Conservation (phyloP, 495 filamentous ascomycete species). For the Trichoderma orchidacearum region DNA sequence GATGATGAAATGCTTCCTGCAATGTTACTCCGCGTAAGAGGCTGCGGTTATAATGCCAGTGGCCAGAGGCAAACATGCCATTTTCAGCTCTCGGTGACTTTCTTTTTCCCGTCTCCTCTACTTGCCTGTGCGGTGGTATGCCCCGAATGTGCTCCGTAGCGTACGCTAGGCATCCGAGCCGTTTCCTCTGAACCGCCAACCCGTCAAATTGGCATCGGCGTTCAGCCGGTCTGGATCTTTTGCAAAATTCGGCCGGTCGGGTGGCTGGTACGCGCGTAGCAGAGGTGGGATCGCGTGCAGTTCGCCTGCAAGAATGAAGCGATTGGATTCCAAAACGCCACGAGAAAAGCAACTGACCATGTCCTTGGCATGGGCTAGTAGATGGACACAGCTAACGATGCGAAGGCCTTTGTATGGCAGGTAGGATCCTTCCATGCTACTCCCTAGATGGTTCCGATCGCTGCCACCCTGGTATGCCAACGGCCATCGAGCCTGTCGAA, state of each 20-base stretch:
- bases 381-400: not conserved
- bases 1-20: too few relatives aligned
- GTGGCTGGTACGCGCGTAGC: not conserved
- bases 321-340: not conserved
- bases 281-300: slow-evolving; percentile 1
- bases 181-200: not conserved
- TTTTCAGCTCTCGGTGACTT: not conserved
- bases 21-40: too few relatives aligned
- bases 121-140: not conserved
- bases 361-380: not conserved
- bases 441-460: not conserved
- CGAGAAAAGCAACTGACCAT: not conserved
- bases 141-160: too few relatives aligned
- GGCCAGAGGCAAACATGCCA: not conserved
- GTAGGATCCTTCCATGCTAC: not conserved
- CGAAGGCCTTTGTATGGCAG: not conserved
- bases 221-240: not conserved
- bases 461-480: not conserved
- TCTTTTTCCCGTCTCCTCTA: not conserved
- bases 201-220: not conserved
- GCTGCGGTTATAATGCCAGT: too few relatives aligned
- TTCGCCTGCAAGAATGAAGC: not conserved
- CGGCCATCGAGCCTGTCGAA: not conserved
- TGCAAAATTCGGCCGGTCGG: not conserved
- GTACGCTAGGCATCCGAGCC: not conserved